These are phyloP conservation scores for Avena insularis DNA, from an alignment of 176 grass and related monocot species.

Conservation along the genomic window DNA sequence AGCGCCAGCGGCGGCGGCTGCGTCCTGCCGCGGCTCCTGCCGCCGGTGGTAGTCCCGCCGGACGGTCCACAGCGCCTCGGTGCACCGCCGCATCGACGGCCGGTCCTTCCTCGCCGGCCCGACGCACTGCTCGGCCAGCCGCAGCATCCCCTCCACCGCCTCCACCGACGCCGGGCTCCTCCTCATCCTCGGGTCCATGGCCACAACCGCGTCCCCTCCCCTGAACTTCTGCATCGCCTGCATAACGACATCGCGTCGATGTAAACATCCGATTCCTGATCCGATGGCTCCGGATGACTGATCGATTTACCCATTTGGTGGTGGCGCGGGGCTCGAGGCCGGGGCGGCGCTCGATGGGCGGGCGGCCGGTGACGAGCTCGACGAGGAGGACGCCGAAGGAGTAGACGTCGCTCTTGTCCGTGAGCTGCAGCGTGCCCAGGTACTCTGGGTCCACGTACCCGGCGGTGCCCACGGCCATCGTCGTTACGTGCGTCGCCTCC, in stretches of 20 bases:
- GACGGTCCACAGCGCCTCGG: slow-evolving; percentile 62
- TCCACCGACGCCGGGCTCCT: slow-evolving; percentile 55
- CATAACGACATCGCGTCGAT: not conserved
- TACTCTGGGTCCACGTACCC: slow-evolving; percentile 82
- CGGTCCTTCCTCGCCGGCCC: slow-evolving; percentile 44
- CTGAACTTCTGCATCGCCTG: slow-evolving; percentile 62
- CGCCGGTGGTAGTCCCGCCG: slow-evolving; percentile 53
- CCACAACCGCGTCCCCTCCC: slow-evolving; percentile 59
- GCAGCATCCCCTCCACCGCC: slow-evolving; percentile 49
- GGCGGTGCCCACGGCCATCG: slow-evolving; percentile 60
- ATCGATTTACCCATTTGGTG: slow-evolving; percentile 60
- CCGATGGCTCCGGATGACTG: not conserved
- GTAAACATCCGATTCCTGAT: not conserved
- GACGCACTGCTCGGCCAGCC: slow-evolving; percentile 64
- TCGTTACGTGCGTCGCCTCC: slow-evolving; percentile 51
- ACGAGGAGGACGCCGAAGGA: slow-evolving; percentile 84
- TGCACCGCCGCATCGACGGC: slow-evolving; percentile 61
- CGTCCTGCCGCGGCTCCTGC: slow-evolving; percentile 23
- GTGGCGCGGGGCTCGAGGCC: slow-evolving; percentile 50
- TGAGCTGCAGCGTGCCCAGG: slow-evolving; percentile 67
- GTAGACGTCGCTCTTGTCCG: slow-evolving; percentile 81
- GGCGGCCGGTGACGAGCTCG: slow-evolving; percentile 70
- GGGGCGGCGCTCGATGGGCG: slow-evolving; percentile 57
- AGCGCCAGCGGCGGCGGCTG: not conserved
- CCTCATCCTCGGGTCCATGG: slow-evolving; percentile 71